Evolutionary conservation across 164 flowering plant species (phyloP), one percentile per base, ranked within the genome.

Genomic region (Stephania cephalantha): DNA sequence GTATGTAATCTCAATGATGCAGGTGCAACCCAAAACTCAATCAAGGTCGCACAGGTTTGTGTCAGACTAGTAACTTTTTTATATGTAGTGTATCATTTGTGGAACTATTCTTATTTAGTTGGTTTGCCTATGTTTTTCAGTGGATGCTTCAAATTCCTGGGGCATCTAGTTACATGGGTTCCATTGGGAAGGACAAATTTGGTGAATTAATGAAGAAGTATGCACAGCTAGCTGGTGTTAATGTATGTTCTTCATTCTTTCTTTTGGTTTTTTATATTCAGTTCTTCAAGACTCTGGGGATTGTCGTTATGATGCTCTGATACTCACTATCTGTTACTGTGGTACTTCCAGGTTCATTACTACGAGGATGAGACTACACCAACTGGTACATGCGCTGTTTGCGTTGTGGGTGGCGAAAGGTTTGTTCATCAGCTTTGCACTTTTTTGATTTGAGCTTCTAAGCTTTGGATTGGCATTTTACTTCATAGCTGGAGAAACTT

Each of bases 141-240:
- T 96, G 99, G 98, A 87, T 96, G 95, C 92, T 96, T 77, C 99
- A 93, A 88, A 83, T 75, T 77, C 98, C 99, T 76, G 93, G 97
- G 68, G 92, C 99, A 75, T 90, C 99, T 11, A 86, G 97, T 79
- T 96, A 85, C 76, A 95, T 95, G 71, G 98, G 99, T 46, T 89
- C 88, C 87, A 90, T 93, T 82, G 98, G 98, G 73, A 93, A 92
- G 83, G 98, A 95, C 83, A 95, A 92, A 78, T 95, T 81, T 82
- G 99, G 97, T n/a, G 94, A 89, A 81, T 97, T 90, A 84, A 93
- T 93, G 99, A 90, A 89, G 87, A 92, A 90, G 75, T 78, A 84
- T 77, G 80, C 93, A 17, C 85, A 77, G 58, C 77, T 55, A 73
- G 94, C 94, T 80, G 99, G 98, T 79, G 95, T 96, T 50, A 92